A percentile compares a stretch with the other conserved stretches of the same genome.
Conservation (phyloP, 306 rosid genomes). For the Mucuna pruriens region DNA sequence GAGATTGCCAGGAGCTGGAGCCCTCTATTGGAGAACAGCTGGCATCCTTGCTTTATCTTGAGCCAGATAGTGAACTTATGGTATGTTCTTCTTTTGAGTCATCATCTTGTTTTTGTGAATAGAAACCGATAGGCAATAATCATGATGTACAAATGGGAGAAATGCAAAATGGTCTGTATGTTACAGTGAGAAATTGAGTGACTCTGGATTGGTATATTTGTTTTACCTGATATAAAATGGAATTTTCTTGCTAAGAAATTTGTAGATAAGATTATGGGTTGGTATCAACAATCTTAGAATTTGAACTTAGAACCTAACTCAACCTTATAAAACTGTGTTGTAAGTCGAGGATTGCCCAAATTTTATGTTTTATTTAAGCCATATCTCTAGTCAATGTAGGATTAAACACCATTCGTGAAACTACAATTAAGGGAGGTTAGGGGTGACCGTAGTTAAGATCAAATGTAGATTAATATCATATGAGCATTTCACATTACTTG, state of each 20-base stretch:
- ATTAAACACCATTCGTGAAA: too few species aligned
- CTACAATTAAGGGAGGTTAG: too few species aligned
- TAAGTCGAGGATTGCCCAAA: too few species aligned
- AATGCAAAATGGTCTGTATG: slow-evolving; percentile 6
- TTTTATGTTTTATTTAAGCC: too few species aligned
- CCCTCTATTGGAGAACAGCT: slow-evolving; percentile 93
- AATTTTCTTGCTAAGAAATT: slow-evolving; percentile 4
- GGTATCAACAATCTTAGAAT: background rate
- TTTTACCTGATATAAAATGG: slow-evolving; percentile 1
- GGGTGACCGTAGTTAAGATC: too few species aligned
- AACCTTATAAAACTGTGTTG: too few species aligned
- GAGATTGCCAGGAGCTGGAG: slow-evolving; percentile 99
- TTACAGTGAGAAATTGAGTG: slow-evolving; percentile 12
- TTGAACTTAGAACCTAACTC: too few species aligned
- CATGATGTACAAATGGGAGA: slow-evolving; percentile 6
- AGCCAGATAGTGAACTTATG: slow-evolving; percentile 99
- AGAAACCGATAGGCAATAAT: slow-evolving; percentile 6
- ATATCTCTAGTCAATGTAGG: too few species aligned
- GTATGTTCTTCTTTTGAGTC: slow-evolving; percentile 52
- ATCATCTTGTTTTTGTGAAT: slow-evolving; percentile 19
- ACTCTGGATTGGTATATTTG: slow-evolving; percentile 1
- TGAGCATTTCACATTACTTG: background rate
- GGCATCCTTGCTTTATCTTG: slow-evolving; percentile 95
- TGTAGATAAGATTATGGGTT: background rate
- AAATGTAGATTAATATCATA: background rate